Percentiles rank a stretch among this genome's conserved stretches.
Evolutionary conservation across 371 early-diverging fungal species (phyloP).

Genomic region (Lichtheimia ornata): DNA sequence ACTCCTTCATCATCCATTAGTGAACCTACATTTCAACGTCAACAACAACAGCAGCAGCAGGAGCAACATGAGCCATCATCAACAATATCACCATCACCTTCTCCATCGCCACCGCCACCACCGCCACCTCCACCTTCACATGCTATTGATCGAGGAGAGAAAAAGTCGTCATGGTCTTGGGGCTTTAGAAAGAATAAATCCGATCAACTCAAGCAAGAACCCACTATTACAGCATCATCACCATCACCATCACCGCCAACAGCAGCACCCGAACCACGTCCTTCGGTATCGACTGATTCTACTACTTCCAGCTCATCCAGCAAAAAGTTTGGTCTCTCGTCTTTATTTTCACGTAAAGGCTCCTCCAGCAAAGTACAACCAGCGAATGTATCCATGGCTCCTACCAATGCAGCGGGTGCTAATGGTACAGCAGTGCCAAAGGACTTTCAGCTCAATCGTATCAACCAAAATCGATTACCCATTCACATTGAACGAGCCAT

Average conservation of each 20-base stretch:
- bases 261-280: conserved; percentile 14
- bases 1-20: conserved; percentile 21
- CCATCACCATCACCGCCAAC: neutral
- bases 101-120: conserved; percentile 5
- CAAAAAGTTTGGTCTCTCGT: conserved; percentile 23
- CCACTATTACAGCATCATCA: neutral
- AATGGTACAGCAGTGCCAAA: conserved; percentile 27
- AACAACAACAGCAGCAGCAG: conserved; percentile 2
- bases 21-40: conserved; percentile 14
- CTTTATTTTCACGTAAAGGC: conserved; percentile 22
- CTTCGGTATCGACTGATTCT: conserved; percentile 9
- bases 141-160: conserved; percentile 4
- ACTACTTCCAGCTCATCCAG: neutral
- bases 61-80: neutral
- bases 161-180: conserved; percentile 29
- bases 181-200: conserved; percentile 19
- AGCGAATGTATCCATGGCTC: neutral
- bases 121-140: conserved; percentile 10
- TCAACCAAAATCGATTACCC: conserved; percentile 67
- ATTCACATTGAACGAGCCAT: conserved; percentile 87
- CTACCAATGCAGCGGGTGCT: neutral
- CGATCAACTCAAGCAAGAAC: conserved; percentile 13
- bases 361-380: conserved; percentile 9
- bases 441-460: conserved; percentile 59
- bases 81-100: neutral